Percentiles rank a stretch among this genome's conserved stretches.
Evolutionary conservation across 768 basidiomycete genomes (phyloP).

Genomic region (Russula sp.): DNA sequence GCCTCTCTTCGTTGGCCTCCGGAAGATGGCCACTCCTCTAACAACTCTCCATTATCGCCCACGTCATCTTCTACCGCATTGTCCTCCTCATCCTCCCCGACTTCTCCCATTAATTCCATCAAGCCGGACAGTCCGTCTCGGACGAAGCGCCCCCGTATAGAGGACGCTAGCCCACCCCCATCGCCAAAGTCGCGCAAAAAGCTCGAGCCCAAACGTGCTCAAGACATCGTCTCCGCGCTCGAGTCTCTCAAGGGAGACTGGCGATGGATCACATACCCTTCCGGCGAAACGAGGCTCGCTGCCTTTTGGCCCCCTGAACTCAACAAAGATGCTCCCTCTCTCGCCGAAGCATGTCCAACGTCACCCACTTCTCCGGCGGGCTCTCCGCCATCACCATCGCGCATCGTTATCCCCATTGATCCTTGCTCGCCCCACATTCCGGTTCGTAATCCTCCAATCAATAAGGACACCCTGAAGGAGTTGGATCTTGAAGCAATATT

Average conservation of each 20-base stretch:
- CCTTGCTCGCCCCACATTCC: slow-evolving; percentile 52
- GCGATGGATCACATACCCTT: slow-evolving; percentile 21
- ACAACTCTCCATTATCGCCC: slow-evolving; percentile 9
- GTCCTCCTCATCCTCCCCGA: slow-evolving; percentile 4
- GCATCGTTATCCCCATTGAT: slow-evolving; percentile 34
- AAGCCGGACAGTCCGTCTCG: slow-evolving; percentile 20
- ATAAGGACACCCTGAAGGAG: slow-evolving; percentile 74
- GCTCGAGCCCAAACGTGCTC: slow-evolving; percentile 13
- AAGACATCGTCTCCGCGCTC: slow-evolving; percentile 18
- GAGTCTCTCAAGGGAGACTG: slow-evolving; percentile 22
- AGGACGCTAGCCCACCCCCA: slow-evolving; percentile 1
- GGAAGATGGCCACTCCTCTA: slow-evolving; percentile 7
- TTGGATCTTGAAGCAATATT: slow-evolving; percentile 81
- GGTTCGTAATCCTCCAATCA: slow-evolving; percentile 66
- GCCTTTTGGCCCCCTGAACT: slow-evolving; percentile 23
- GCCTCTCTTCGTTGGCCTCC: slow-evolving; percentile 7
- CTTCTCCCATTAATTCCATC: slow-evolving; percentile 4
- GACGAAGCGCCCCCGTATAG: slow-evolving; percentile 21
- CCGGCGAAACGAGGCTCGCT: slow-evolving; percentile 22
- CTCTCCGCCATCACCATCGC: slow-evolving; percentile 22
- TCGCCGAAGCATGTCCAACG: slow-evolving; percentile 17
- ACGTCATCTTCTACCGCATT: slow-evolving; percentile 3
- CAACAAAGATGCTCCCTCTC: slow-evolving; percentile 17
- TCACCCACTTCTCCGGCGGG: slow-evolving; percentile 23
- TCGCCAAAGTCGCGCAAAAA: slow-evolving; percentile 17